Conservation (phyloP, 208 protist species). For the Trypanosoma theileri region DNA sequence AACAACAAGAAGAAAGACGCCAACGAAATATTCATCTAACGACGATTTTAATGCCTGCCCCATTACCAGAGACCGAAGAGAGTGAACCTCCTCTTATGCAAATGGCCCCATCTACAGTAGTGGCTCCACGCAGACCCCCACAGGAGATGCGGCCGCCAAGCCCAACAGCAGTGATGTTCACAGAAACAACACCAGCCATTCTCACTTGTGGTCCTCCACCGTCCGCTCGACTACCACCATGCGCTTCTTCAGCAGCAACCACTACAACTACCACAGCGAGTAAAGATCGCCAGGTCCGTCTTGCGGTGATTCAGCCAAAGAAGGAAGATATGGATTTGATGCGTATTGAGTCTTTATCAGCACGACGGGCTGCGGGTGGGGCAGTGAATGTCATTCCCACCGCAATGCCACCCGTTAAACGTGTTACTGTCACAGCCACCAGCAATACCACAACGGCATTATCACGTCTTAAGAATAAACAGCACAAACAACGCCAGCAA, state of each 20-base stretch:
- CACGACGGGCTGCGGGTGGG: neutral
- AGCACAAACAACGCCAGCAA: slow-evolving; percentile 17
- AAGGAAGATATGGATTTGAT: slow-evolving; percentile 46
- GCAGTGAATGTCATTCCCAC: no score
- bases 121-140: neutral
- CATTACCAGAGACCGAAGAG: neutral
- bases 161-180: neutral
- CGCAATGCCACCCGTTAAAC: no score
- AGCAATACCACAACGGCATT: slow-evolving; percentile 20
- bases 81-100: neutral
- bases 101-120: neutral
- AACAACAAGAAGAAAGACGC: neutral
- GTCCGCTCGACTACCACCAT: neutral
- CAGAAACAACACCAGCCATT: neutral
- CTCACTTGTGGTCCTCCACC: neutral
- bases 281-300: slow-evolving; percentile 28
- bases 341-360: slow-evolving; percentile 34
- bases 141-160: neutral
- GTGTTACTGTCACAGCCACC: neutral
- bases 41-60: slow-evolving; percentile 13
- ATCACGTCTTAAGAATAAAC: slow-evolving; percentile 28
- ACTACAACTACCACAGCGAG: no score
- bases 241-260: neutral
- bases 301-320: slow-evolving; percentile 34
- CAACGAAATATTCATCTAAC: slow-evolving; percentile 14